Base-by-base conservation (phyloP, 148 eudicot species). In the Camellia sinensis region DNA sequence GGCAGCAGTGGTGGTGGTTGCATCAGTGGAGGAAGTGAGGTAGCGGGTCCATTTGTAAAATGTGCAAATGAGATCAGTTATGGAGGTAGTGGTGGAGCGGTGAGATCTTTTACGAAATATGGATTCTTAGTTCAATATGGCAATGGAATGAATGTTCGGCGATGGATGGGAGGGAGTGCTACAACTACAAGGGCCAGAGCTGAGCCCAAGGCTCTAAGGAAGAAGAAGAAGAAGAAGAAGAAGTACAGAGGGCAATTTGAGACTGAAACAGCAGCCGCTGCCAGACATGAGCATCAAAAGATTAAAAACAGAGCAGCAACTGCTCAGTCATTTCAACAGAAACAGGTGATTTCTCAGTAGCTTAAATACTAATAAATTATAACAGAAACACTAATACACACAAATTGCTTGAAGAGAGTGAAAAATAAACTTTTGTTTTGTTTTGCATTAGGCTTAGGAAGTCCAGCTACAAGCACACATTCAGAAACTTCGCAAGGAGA, bases 111-210 rank as follows among this genome's bases (percentile, higher is more conserved):
- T 18, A 11, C 57, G 14, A 78, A 69, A n/a, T 19, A 60, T 41
- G 64, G 81, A 44, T 78, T 67, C 41, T 67, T 40, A 18, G 80
- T 78, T 52, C 74, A 45, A 71, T 22, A 46, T 37, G 3, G 22
- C 62, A 54, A 40, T 19, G 53, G 48, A 77, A 44, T 67, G 64
- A 67, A 50, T 21, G 29, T 43, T 69, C 60, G 67, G 81, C 45
- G 29, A 70, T 71, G 66, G 54, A 17, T 59, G 67, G 81, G 81
- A 14, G 71, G n/a, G 71, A 67, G n/a, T 43, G 18, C 71, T 37
- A 67, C n/a, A 46, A n/a, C 19, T 4, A 41, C 71, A 3, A 1
- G 15, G 15, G 46, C 50, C 74, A 65, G 56, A 67, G 48, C 56
- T 29, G n/a, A n/a, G n/a, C n/a, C n/a, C n/a, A n/a, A n/a, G n/a